A percentile compares a stretch with the other conserved stretches of the same genome.
Conservation (phyloP, 805 yeast species). For the Tetrapisispora namnaoensis region DNA sequence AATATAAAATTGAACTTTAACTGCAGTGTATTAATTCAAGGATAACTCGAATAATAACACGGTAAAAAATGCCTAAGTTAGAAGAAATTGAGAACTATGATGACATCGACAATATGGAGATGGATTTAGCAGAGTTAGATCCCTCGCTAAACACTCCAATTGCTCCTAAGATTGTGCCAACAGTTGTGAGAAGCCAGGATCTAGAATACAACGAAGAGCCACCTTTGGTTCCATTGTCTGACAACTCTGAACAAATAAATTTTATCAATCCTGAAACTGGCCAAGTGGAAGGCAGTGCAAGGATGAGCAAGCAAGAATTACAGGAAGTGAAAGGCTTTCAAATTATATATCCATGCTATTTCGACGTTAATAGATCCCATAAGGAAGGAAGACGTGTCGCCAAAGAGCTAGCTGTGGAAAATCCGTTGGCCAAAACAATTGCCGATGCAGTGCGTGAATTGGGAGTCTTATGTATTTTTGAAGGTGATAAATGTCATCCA, state of each 20-base stretch:
- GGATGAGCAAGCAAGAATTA: conserved; percentile 44
- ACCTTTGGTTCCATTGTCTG: conserved; percentile 18
- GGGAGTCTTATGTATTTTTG: conserved; percentile 38
- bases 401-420: conserved; percentile 56
- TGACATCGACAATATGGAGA: conserved; percentile 83
- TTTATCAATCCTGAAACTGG: conserved; percentile 25
- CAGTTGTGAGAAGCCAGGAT: conserved; percentile 54
- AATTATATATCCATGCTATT: conserved; percentile 83
- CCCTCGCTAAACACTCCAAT: conserved; percentile 56
- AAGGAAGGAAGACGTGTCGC: conserved; percentile 79
- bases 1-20: no score
- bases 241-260: conserved; percentile 10
- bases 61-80: conserved; percentile 44
- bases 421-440: conserved; percentile 79
- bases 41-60: neutral
- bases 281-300: conserved; percentile 18
- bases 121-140: conserved; percentile 89
- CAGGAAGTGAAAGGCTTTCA: conserved; percentile 62
- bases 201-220: conserved; percentile 14
- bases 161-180: conserved; percentile 58
- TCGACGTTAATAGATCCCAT: conserved; percentile 67
- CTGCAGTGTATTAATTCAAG: neutral
- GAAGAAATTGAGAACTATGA: conserved; percentile 73
- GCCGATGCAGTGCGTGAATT: conserved; percentile 53
- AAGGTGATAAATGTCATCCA: conserved; percentile 84